Base-by-base conservation (phyloP, 164 flowering plant genomes). In the Cinnamomum micranthum region DNA sequence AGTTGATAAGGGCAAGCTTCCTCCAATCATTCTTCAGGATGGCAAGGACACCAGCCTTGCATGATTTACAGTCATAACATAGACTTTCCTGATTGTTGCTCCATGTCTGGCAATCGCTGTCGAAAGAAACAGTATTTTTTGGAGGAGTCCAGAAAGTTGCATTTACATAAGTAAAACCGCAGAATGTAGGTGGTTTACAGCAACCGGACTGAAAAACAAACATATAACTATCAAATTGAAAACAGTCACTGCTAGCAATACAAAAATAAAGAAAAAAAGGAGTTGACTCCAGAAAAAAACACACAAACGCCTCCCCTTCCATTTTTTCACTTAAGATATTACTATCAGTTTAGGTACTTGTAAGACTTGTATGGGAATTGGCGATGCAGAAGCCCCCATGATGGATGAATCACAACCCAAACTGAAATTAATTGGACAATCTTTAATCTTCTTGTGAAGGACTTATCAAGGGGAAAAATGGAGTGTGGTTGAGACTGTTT, bases 21-120 rank as follows among this genome's bases (percentile, higher is more conserved):
- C 77, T 82, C 90, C 88, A 86, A 17, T 82, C 75, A 4, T 72
- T 71, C 78, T 67, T 80, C 19, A 86, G 25, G 65, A 75, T 84
- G 7, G 63, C 81, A 15, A 87, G 84, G 12, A 85, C 70, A 27
- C 90, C 90, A 2, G 76, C 88, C 50, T 86, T 85, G 85, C 90
- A 86, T 15, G 91, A 80, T 17, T 82, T 77, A 74, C 89, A 89
- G 64, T 77, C 77, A 15, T 74, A 83, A 75, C 83, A 83, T 23
- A 78, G 69, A 6, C 63, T 69, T 12, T 76, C 70, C 58, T 76
- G 76, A 6, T 73, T 9, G 72, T 76, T 80, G 70, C 78, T 76
- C 85, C 85, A 83, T 19, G 74, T 51, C 4, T 14, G 31, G 68
- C 85, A 83, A 47, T 83, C 85, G 3, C 60, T 35, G 22, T 76